These are phyloP conservation scores for Reutealis trisperma DNA, from an alignment of 345 rosid species.

Conservation along the genomic window DNA sequence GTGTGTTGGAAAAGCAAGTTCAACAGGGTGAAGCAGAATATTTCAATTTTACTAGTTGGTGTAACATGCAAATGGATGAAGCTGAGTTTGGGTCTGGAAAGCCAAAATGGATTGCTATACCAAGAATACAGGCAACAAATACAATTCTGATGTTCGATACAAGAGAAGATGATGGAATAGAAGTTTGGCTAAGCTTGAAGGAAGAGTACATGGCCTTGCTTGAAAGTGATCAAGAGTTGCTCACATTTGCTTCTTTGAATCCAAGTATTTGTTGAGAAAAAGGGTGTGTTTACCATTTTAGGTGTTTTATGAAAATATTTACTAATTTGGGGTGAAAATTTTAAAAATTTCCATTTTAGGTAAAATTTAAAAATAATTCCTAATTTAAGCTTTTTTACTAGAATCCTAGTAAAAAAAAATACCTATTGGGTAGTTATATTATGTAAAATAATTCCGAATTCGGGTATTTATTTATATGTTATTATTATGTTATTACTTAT, in stretches of 20 bases:
- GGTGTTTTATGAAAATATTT: too few species aligned
- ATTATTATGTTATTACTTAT: too few species aligned
- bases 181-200: conserved; percentile 27
- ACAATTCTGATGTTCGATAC: conserved; percentile 17
- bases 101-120: conserved; percentile 24
- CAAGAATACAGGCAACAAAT: neutral
- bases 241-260: neutral
- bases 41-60: conserved; percentile 19
- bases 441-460: too few species aligned
- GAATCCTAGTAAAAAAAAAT: too few species aligned
- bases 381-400: too few species aligned
- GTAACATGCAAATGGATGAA: conserved; percentile 18
- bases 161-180: conserved; percentile 17
- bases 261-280: too few species aligned
- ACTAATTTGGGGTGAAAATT: too few species aligned
- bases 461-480: too few species aligned
- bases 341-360: too few species aligned
- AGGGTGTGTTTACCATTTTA: too few species aligned
- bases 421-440: too few species aligned
- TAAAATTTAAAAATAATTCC: too few species aligned
- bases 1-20: neutral
- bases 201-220: conserved; percentile 18
- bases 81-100: conserved; percentile 37
- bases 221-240: conserved; percentile 8
- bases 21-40: neutral